Conservation (phyloP, 1,284 basidiomycete species). For the Farysia itapuensis region DNA sequence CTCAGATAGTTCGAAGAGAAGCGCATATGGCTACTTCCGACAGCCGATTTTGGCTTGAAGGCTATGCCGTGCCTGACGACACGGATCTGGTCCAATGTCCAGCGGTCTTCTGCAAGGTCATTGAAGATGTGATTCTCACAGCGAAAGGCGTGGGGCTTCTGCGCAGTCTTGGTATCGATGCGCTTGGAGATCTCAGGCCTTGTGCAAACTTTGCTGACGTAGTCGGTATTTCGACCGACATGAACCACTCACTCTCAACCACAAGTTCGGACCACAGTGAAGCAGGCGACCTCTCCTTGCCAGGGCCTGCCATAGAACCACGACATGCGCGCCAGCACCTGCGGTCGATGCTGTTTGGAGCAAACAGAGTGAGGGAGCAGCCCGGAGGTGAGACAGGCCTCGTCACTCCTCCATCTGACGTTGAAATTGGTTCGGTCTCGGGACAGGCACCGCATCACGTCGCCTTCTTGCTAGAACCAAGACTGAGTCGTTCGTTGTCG, state of each 20-base stretch:
- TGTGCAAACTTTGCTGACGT: slow-evolving; percentile 7
- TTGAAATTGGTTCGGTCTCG: neutral
- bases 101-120: slow-evolving; percentile 21
- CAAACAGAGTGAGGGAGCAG: neutral
- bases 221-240: slow-evolving; percentile 4
- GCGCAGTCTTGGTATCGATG: slow-evolving; percentile 32
- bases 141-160: slow-evolving; percentile 35
- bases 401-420: neutral
- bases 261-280: neutral
- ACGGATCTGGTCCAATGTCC: slow-evolving; percentile 2
- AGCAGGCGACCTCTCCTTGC: neutral
- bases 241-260: neutral
- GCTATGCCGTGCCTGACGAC: slow-evolving; percentile 4
- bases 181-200: slow-evolving; percentile 21
- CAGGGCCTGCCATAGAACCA: neutral
- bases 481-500: slow-evolving; percentile 13
- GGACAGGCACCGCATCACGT: neutral
- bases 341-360: neutral
- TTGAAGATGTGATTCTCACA: slow-evolving; percentile 20
- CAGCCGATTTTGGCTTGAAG: slow-evolving; percentile 18
- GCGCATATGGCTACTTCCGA: slow-evolving; percentile 14
- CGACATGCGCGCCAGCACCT: neutral
- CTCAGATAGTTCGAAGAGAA: slow-evolving; percentile 18
- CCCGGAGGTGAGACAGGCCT: slow-evolving; percentile 1
- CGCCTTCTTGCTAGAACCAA: slow-evolving; percentile 14